Conservation (phyloP, 2,329 filamentous ascomycete species). For the Aspergillus sp. region DNA sequence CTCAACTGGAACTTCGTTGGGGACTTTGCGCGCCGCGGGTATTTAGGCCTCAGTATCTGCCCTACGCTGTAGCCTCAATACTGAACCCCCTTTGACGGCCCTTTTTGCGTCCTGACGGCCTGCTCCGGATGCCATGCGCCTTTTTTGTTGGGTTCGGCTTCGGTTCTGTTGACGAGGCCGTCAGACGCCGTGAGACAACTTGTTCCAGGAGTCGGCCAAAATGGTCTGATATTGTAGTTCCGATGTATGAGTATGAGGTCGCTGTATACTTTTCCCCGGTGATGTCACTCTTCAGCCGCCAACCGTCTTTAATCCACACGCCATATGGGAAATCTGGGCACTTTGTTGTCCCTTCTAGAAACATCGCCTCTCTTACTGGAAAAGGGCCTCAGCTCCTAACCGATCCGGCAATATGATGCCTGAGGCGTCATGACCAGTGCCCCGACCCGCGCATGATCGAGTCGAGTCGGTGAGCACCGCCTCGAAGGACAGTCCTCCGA, state of each 20-base stretch:
- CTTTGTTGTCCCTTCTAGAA: neutral
- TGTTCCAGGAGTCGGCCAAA: neutral
- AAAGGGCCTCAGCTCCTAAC: neutral
- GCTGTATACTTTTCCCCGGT: neutral
- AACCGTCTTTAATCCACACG: neutral
- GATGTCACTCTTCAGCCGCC: neutral
- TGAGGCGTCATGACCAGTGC: neutral
- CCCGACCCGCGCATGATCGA: neutral
- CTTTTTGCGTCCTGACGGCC: slow-evolving; percentile 3
- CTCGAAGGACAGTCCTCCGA: neutral
- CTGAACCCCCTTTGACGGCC: slow-evolving; percentile 12
- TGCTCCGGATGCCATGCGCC: slow-evolving; percentile 5
- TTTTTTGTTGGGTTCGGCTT: slow-evolving; percentile 15
- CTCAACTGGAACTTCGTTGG: slow-evolving; percentile 13
- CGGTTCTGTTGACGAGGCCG: slow-evolving; percentile 1
- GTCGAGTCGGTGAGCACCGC: neutral
- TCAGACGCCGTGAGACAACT: neutral
- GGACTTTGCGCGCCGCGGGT: slow-evolving; percentile 14
- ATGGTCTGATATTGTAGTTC: neutral
- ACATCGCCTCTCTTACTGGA: neutral
- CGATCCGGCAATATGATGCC: neutral
- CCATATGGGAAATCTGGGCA: neutral
- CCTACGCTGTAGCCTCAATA: slow-evolving; percentile 28
- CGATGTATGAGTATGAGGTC: neutral
- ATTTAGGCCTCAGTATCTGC: slow-evolving; percentile 24